These are phyloP conservation scores for Gonapodya sp. DNA, from an alignment of 192 early-diverging fungal species.

Conservation along the genomic window DNA sequence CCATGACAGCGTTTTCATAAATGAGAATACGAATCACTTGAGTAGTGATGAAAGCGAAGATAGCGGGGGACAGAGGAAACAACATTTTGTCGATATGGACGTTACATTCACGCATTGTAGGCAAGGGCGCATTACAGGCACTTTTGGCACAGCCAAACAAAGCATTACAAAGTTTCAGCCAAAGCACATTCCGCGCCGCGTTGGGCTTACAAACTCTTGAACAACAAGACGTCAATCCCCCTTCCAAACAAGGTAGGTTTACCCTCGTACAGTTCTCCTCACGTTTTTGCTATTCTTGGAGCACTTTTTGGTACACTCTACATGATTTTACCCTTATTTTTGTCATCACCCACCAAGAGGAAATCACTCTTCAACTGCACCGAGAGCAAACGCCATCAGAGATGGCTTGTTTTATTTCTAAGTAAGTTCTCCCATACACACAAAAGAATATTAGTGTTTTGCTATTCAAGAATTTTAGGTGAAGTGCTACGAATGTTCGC, in stretches of 20 bases:
- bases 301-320: too few relatives aligned
- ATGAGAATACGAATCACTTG: neutral
- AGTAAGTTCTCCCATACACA: too few relatives aligned
- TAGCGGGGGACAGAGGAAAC: neutral
- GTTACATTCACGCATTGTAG: neutral
- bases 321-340: too few relatives aligned
- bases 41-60: conserved; percentile 1
- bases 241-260: neutral
- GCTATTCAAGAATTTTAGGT: too few relatives aligned
- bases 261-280: neutral
- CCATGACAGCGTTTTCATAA: neutral
- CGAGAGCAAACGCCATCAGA: too few relatives aligned
- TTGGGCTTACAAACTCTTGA: conserved; percentile 1
- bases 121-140: neutral
- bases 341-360: too few relatives aligned
- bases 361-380: too few relatives aligned
- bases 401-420: too few relatives aligned
- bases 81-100: neutral
- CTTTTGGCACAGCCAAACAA: neutral
- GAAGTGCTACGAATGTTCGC: too few relatives aligned
- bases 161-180: conserved; percentile 2
- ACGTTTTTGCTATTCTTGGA: too few relatives aligned
- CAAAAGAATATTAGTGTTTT: too few relatives aligned
- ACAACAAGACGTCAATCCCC: neutral
- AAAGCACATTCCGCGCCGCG: neutral